Base-by-base conservation (phyloP, 2,329 filamentous ascomycete species). In the Myriangium duriaei region DNA sequence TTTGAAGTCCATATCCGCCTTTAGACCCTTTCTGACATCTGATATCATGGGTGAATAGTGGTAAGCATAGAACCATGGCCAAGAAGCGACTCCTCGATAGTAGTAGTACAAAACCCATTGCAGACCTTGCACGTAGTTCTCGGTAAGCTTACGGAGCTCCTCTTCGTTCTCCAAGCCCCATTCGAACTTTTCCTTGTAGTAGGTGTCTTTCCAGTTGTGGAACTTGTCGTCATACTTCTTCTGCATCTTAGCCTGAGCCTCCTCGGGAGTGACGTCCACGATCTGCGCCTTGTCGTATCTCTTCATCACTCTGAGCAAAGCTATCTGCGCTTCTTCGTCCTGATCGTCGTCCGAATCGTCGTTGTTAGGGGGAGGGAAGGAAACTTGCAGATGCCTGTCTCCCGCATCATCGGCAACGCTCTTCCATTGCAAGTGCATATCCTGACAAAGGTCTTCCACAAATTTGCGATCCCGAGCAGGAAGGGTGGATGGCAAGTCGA, bases 71-170 rank as follows among this genome's bases (percentile, higher is more conserved):
- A 83, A 98, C 91, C 91, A 98, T 11, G 91, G 86, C 91, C 91
- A 98, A 10, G 88, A 96, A 11, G 85, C 91, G 43, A 98, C 91
- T 45, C 91, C 91, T 38, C 80, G 79, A 63, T 98, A 98, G 62
- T 98, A 98, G 65, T 98, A 98, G 60, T 81, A 95, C 34, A 98
- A 67, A 30, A 98, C 91, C 92, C 91, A 98, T 58, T 98, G 91
- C 43, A 98, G 65, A 44, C 91, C 91, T 61, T 98, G 84, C 5
- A 98, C 86, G 52, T 98, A 98, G 61, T 96, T 98, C 60, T 96
- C 86, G 16, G 84, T 81, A 43, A 98, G 68, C 46, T 81, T 79
- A 38, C 69, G 78, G 54, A 96, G 69, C 58, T 93, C 85, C 29
- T 76, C 76, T 47, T 88, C 79, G 50, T 84, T 80, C 33, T 85